A percentile compares a stretch with the other conserved stretches of the same genome.
phyloP scores from a whole-genome alignment of 2,329 filamentous ascomycete genomes.

The Colletotrichum eleusines region DNA sequence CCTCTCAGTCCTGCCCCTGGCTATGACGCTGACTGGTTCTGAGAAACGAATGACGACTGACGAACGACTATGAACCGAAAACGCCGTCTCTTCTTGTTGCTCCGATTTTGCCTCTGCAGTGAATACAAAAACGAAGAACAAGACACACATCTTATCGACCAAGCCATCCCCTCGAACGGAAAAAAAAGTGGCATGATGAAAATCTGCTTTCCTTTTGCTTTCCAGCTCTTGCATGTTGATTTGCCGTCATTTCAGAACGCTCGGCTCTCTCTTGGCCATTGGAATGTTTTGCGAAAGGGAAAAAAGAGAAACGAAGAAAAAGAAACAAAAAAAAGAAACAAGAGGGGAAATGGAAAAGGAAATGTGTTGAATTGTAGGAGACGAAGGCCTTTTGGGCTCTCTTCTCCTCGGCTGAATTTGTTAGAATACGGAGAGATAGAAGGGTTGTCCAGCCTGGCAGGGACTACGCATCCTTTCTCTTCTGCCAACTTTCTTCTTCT shows the following conservation, averaged over 20 bases:
- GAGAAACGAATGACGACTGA: neutral
- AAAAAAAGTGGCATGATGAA: neutral
- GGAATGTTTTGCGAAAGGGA: neutral
- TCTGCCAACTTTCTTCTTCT: too few relatives aligned
- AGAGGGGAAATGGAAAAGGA: neutral
- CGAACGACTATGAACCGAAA: neutral
- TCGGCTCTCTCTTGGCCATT: too few relatives aligned
- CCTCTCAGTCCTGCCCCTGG: slow-evolving; percentile 30
- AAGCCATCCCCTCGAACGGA: neutral
- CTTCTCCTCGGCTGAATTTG: neutral
- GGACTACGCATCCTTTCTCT: neutral
- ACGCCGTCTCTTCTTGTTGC: neutral
- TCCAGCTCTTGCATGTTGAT: neutral
- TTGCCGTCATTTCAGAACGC: neutral
- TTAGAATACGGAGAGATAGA: neutral
- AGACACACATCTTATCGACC: neutral
- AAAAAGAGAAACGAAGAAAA: too few relatives aligned
- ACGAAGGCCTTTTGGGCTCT: neutral
- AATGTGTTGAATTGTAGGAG: neutral
- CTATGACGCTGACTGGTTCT: slow-evolving; percentile 38
- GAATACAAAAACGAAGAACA: too few relatives aligned
- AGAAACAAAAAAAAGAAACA: neutral
- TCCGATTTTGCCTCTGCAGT: neutral
- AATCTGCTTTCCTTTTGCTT: neutral
- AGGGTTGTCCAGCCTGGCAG: neutral